phyloP scores from a whole-genome alignment of 164 flowering plant species.

The Sextonia rubra region DNA sequence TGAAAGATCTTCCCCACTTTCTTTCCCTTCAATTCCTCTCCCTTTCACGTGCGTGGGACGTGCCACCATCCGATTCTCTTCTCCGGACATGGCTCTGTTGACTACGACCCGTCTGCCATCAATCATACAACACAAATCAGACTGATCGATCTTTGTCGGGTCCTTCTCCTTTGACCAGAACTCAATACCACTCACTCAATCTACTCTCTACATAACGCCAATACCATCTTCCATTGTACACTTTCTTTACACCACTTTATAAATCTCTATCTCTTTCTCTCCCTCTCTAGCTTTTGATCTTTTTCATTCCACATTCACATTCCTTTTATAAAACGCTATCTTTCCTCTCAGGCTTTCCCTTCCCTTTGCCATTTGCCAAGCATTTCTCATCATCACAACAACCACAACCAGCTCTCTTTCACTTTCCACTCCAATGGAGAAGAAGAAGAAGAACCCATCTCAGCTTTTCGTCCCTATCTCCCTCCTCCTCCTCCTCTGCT shows the following conservation, averaged over 20 bases:
- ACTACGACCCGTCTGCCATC: background rate
- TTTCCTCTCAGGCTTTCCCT: slow-evolving; percentile 36
- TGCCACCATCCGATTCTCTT: too few species aligned
- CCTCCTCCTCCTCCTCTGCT: slow-evolving; percentile 15
- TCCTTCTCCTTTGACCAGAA: slow-evolving; percentile 40
- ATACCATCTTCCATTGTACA: too few species aligned
- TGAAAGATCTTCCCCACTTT: too few species aligned
- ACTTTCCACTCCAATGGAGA: slow-evolving; percentile 34
- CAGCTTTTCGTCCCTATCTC: slow-evolving; percentile 23
- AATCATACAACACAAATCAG: background rate
- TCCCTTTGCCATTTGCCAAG: slow-evolving; percentile 30
- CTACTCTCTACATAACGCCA: background rate
- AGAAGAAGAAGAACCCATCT: slow-evolving; percentile 12
- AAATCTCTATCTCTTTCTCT: background rate
- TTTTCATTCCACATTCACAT: background rate
- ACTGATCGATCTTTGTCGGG: slow-evolving; percentile 14
- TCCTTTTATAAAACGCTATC: slow-evolving; percentile 17
- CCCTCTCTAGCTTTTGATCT: background rate
- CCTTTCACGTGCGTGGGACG: too few species aligned
- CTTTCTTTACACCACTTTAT: too few species aligned
- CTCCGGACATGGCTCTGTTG: too few species aligned
- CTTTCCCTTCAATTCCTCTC: too few species aligned
- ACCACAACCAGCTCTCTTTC: slow-evolving; percentile 17
- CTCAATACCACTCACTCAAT: slow-evolving; percentile 18
- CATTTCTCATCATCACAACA: slow-evolving; percentile 40